Evolutionary conservation across 306 rosid species (phyloP), one percentile per base, ranked within the genome.

Genomic region (Trifolium repens): DNA sequence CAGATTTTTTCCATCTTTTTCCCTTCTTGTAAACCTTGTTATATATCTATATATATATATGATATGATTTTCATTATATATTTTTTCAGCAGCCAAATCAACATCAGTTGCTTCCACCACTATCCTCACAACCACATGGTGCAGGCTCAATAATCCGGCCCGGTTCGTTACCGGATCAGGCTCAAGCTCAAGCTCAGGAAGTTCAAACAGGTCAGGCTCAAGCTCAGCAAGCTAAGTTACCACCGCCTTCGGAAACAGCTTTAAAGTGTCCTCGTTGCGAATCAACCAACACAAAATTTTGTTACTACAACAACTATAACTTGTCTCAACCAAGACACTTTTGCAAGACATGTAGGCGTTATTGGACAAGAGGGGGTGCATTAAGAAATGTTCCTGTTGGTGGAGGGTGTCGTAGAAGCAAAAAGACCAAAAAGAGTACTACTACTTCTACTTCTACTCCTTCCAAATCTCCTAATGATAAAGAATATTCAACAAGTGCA

Each of bases 201-300:
- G 15, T 24, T 55, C 62, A 55, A 4, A 24, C 15, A 4, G 10
- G 19, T 30, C 66, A 60, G 1, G 0, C 19, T 60, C 66, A 90
- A 40, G 91, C 97, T 68, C 88, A 97, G 47, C 30, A 82, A 22
- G 93, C 92, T 0, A 91, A 86, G 71, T 44, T 90, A 9, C 90
- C 94, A 0, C 97, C 85, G 0, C 96, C 52, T 13, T 46, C 96
- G 0, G 98, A 91, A 40, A 40, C 80, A 1, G 91, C 93, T 9
- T 89, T 90, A 2, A 94, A 94, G 92, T 94, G 99, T 73, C 99
- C 99, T 2, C 83, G 99, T 9, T 94, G 98, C 40, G 97, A 94
- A 2, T 94, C 98, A 15, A 77, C 85, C 77, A 94, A 94, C 77
- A 94, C 98, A 0, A 94, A 94, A 74, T 94, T 94, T 55, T 94